phyloP scores from a whole-genome alignment of 1,284 basidiomycete species.

The Ceraceosorus guamensis region DNA sequence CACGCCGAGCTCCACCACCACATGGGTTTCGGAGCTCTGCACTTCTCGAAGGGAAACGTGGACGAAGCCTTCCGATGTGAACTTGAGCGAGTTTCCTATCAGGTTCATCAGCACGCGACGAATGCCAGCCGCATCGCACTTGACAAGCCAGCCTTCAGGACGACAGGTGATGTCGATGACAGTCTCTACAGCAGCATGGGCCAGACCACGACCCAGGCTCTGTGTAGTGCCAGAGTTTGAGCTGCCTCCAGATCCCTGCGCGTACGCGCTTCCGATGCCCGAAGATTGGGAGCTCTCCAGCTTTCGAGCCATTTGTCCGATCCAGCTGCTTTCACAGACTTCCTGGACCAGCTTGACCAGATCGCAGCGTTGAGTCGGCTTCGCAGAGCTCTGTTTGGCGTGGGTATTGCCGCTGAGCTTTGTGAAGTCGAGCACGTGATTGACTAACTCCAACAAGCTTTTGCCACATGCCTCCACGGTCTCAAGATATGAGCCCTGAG shows the following conservation, averaged over 20 bases:
- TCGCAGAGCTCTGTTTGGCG: constrained; percentile 18
- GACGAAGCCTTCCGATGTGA: constrained; percentile 76
- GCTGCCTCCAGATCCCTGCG: constrained; percentile 53
- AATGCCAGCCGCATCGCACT: constrained; percentile 85
- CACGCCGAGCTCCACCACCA: constrained; percentile 76
- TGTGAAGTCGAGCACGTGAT: constrained; percentile 93
- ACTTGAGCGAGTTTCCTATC: constrained; percentile 86
- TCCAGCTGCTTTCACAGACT: constrained; percentile 89
- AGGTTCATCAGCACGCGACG: constrained; percentile 89
- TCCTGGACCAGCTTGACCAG: constrained; percentile 85
- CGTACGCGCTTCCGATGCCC: constrained; percentile 86
- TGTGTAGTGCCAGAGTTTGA: not conserved
- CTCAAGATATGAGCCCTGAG: constrained; percentile 77
- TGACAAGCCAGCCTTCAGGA: constrained; percentile 71
- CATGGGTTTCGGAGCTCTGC: constrained; percentile 55
- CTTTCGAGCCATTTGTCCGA: constrained; percentile 75
- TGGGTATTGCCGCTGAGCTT: constrained; percentile 74
- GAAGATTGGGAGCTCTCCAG: constrained; percentile 43
- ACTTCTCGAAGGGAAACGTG: constrained; percentile 75
- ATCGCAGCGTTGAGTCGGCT: constrained; percentile 51
- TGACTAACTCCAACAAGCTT: constrained; percentile 61
- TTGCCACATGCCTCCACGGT: constrained; percentile 55
- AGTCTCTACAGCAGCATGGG: constrained; percentile 63
- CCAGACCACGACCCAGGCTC: constrained; percentile 4
- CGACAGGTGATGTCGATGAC: constrained; percentile 76